A percentile compares a stretch with the other conserved stretches of the same genome.
Evolutionary conservation across 139 green algal species (phyloP).

Genomic region (Choricystis sp.): DNA sequence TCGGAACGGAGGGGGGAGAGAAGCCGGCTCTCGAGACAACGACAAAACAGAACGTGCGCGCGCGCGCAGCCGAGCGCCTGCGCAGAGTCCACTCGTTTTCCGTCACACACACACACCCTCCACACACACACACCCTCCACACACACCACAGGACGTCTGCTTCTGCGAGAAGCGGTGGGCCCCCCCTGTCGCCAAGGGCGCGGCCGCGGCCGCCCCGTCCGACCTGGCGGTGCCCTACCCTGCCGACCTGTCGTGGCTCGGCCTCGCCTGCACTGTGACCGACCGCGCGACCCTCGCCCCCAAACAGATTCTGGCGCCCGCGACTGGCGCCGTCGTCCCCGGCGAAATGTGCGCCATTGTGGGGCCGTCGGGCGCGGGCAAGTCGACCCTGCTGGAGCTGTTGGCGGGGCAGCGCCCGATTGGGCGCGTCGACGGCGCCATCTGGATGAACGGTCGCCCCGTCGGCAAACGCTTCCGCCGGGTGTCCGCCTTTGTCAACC

Average conservation of each 20-base stretch:
- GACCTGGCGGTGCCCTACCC: neutral
- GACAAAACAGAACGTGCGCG: too few relatives aligned
- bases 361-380: constrained; percentile 13
- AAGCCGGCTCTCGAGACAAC: too few relatives aligned
- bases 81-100: too few relatives aligned
- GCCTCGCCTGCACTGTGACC: neutral
- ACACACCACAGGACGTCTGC: neutral
- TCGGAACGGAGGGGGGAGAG: too few relatives aligned
- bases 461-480: neutral
- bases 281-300: neutral
- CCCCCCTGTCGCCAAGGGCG: neutral
- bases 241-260: constrained; percentile 1
- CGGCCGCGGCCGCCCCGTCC: neutral
- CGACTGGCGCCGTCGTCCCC: neutral
- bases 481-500: constrained; percentile 2
- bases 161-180: neutral
- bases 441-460: neutral
- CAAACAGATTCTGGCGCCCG: neutral
- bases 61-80: too few relatives aligned
- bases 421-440: neutral
- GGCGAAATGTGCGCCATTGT: constrained; percentile 9
- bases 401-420: neutral
- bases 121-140: neutral
- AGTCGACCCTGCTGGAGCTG: constrained; percentile 5
- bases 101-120: neutral